Evolutionary conservation across 1,139 yeast genomes (phyloP).

Genomic region (Saccharomyces hybrid): DNA sequence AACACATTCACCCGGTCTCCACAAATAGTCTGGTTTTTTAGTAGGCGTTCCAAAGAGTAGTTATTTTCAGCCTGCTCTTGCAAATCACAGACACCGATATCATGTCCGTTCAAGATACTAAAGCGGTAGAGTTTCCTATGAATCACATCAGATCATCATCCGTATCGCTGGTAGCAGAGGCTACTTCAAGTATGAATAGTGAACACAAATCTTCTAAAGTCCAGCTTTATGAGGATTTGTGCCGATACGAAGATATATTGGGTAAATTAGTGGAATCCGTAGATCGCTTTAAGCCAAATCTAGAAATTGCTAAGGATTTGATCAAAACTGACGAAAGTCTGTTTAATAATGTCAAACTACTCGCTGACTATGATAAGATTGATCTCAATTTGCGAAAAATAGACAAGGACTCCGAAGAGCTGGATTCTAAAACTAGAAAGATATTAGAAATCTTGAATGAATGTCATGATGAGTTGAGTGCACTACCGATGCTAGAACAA

Average conservation of each 20-base stretch:
- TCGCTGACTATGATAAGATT: constrained; percentile 36
- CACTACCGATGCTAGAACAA: constrained; percentile 30
- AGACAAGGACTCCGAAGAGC: constrained; percentile 31
- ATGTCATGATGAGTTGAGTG: constrained; percentile 41
- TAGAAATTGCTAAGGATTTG: constrained; percentile 31
- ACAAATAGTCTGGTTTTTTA: not conserved
- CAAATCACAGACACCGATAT: not conserved
- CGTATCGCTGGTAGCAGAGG: constrained; percentile 14
- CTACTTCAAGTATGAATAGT: constrained; percentile 6
- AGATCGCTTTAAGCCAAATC: constrained; percentile 36
- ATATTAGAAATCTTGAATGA: constrained; percentile 42
- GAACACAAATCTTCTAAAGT: constrained; percentile 16
- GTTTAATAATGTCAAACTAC: constrained; percentile 35
- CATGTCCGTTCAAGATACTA: constrained; percentile 1
- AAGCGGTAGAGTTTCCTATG: not conserved
- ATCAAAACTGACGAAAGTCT: constrained; percentile 35
- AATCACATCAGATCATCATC: constrained; percentile 15
- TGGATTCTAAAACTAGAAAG: constrained; percentile 32
- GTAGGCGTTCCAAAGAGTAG: no score
- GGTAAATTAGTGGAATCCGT: constrained; percentile 35
- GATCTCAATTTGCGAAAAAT: constrained; percentile 35
- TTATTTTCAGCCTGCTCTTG: no score
- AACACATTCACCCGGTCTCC: no score
- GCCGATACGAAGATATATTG: constrained; percentile 27
- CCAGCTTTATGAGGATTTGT: constrained; percentile 21